Evolutionary conservation across 75 land plant species (phyloP).

Genomic region (Picea sitchensis): DNA sequence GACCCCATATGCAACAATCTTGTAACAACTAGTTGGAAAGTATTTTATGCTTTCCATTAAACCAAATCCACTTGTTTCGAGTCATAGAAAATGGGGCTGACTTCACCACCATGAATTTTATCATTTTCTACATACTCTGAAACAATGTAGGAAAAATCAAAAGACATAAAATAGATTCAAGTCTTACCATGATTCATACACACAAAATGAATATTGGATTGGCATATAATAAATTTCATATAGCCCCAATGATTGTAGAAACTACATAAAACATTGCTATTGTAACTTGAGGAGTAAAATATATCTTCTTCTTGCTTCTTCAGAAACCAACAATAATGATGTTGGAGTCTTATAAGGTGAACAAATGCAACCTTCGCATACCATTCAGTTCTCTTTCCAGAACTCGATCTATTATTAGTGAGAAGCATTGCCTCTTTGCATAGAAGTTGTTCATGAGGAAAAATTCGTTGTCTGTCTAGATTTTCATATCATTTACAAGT

Average conservation of each 20-base stretch:
- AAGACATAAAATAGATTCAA: not conserved
- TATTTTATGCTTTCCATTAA: too few species aligned
- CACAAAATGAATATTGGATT: conserved; percentile 44
- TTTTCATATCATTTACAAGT: conserved; percentile 74
- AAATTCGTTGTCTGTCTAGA: conserved; percentile 67
- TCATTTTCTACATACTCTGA: too few species aligned
- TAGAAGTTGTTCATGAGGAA: conserved; percentile 84
- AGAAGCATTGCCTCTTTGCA: conserved; percentile 79
- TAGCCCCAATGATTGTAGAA: conserved; percentile 72
- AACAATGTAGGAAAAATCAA: too few species aligned
- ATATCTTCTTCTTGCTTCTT: conserved; percentile 39
- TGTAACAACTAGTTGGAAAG: too few species aligned
- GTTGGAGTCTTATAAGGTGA: conserved; percentile 58
- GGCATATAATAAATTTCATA: conserved; percentile 53
- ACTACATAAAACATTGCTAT: conserved; percentile 49
- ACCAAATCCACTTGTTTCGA: too few species aligned
- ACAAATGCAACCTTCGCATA: conserved; percentile 60
- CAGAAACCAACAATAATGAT: conserved; percentile 51
- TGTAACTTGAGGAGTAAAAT: conserved; percentile 8
- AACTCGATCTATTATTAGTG: conserved; percentile 2
- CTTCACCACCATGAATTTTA: too few species aligned
- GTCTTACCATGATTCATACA: conserved; percentile 76
- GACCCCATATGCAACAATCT: too few species aligned
- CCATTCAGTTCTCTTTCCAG: conserved; percentile 19
- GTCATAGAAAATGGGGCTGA: too few species aligned